Conservation (phyloP, 148 eudicot genomes). For the Rhododendron ovatum region DNA sequence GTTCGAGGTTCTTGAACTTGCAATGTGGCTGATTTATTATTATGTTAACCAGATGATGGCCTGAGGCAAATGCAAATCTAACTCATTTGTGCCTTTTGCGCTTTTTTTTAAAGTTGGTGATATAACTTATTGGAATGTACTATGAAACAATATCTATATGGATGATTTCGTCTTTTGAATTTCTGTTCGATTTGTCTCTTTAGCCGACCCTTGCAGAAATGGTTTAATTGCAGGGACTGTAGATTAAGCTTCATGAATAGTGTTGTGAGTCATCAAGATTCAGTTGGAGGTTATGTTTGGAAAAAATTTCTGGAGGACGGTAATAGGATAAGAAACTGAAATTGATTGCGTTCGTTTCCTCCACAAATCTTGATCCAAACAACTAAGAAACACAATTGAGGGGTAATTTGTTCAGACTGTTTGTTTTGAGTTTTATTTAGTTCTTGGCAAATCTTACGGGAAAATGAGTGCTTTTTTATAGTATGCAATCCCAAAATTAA, state of each 20-base stretch:
- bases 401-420: background rate
- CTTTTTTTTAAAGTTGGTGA: background rate
- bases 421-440: no score
- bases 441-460: no score
- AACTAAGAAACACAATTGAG: background rate
- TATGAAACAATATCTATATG: background rate
- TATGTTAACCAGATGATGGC: background rate
- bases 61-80: background rate
- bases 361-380: background rate
- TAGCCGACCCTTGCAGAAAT: background rate
- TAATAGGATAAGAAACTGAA: background rate
- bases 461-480: no score
- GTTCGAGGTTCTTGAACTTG: background rate
- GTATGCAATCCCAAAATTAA: background rate
- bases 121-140: background rate
- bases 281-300: background rate
- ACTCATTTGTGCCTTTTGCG: conserved; percentile 4
- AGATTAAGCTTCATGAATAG: background rate
- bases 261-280: background rate
- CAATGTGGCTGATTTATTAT: background rate
- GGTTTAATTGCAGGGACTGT: background rate
- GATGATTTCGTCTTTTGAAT: background rate
- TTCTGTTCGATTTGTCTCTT: background rate
- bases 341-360: background rate
- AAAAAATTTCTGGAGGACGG: background rate